Evolutionary conservation across 2,329 filamentous ascomycete genomes (phyloP), one percentile per base, ranked within the genome.

Genomic region (Cladophialophora psammophila): DNA sequence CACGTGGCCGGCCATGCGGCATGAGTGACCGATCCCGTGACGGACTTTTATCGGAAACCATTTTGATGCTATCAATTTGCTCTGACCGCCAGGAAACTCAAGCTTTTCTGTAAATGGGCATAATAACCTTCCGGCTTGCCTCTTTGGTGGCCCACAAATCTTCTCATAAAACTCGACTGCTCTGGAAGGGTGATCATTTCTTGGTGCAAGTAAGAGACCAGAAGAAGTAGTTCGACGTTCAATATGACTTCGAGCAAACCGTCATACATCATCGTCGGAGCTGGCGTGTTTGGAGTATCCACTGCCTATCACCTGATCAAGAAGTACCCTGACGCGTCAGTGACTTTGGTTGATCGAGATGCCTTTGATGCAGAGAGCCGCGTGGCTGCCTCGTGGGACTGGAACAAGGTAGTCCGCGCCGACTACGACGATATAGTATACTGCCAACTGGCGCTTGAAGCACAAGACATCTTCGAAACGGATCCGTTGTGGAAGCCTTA

Each of bases 241-340:
- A 55, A 35, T 9, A 55, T 55, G 53, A n/a, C 53, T 12, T 55
- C 53, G 3, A 31, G 53, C 53, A 55, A 55, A 8, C 60, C 54
- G 34, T 73, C 72, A 20, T 73, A 73, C 48, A 73, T 85, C 26
- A 81, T 85, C 42, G 72, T 85, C 58, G 83, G 84, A 8, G 81
- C 79, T 26, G 84, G 84, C 9, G 84, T 83, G 0, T 85, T 84
- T 75, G 84, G 84, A 12, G 80, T 80, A 38, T 82, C 81, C 7
- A 84, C 83, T n/a, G 83, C 84, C n/a, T 76, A 84, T 20, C 80
- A 85, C 70, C 77, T 86, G 5, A 80, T 83, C 32, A 79, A 82
- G 35, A 77, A 80, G 59, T 83, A 83, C 48, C 85, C 84, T 71
- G 78, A 77, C 45, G 79, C 82, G 67, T 72, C 69, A 3, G 78